These are phyloP conservation scores for Amanita subjunquillea DNA, from an alignment of 768 basidiomycete genomes.

Conservation along the genomic window DNA sequence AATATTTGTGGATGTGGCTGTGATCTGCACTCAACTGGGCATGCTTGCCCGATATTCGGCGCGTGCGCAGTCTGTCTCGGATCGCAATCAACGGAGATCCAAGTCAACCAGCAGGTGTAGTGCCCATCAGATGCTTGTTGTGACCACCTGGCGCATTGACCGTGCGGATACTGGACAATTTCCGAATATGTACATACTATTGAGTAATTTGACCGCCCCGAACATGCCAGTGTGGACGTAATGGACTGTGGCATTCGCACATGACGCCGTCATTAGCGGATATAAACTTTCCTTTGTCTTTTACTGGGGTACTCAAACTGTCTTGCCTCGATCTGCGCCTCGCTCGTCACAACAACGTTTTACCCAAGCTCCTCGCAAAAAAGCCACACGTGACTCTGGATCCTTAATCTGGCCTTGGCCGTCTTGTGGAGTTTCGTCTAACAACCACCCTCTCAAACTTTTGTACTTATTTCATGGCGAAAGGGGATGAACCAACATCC, in stretches of 20 bases:
- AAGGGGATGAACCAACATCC: constrained; percentile 23
- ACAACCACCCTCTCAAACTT: constrained; percentile 11
- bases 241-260: not conserved
- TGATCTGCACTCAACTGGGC: not conserved
- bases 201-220: not conserved
- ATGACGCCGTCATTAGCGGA: not conserved
- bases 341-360: not conserved
- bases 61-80: not conserved
- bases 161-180: too few species aligned
- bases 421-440: constrained; percentile 7
- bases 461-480: constrained; percentile 28
- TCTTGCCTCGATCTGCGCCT: constrained; percentile 1
- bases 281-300: not conserved
- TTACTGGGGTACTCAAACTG: not conserved
- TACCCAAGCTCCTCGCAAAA: not conserved
- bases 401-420: not conserved
- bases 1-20: constrained; percentile 1
- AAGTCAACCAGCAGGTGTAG: too few species aligned
- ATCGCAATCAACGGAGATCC: not conserved
- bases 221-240: not conserved
- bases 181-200: not conserved
- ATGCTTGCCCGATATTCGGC: not conserved
- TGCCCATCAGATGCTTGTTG: too few species aligned
- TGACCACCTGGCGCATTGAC: too few species aligned
- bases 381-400: constrained; percentile 2